phyloP scores from a whole-genome alignment of 352 stramenopile genomes.

The Aphanomyces invadans region DNA sequence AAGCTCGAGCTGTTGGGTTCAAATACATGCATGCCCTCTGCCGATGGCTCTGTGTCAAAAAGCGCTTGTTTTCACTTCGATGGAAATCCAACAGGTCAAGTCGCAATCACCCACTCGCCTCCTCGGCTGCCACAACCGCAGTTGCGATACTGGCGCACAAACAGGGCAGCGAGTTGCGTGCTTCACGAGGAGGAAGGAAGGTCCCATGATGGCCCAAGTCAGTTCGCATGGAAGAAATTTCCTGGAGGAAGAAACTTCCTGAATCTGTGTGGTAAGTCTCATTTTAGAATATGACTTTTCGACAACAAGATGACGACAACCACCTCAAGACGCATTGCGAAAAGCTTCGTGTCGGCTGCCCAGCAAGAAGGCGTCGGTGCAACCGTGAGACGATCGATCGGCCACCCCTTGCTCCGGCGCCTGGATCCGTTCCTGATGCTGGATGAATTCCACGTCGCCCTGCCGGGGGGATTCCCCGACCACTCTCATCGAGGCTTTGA shows the following conservation, averaged over 20 bases:
- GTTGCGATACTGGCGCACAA: too few relatives aligned
- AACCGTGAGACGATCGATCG: not conserved
- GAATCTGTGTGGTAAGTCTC: not conserved
- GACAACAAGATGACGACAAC: not conserved
- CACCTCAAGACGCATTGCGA: not conserved
- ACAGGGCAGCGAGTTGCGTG: too few relatives aligned
- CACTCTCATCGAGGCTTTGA: conserved; percentile 90
- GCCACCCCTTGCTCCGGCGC: conserved; percentile 1
- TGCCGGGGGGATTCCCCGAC: conserved; percentile 78
- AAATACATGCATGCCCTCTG: too few relatives aligned
- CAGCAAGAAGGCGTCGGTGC: conserved; percentile 5
- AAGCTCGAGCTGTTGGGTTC: too few relatives aligned
- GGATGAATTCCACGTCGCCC: conserved; percentile 43
- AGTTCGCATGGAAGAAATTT: not conserved
- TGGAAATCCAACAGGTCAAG: too few relatives aligned
- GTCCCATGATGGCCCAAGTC: too few relatives aligned
- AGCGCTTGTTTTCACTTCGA: too few relatives aligned
- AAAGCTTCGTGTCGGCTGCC: not conserved
- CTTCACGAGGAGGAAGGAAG: too few relatives aligned
- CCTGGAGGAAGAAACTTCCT: not conserved
- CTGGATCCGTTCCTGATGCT: conserved; percentile 56
- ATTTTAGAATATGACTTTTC: not conserved
- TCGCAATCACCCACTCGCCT: too few relatives aligned
- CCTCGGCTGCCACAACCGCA: too few relatives aligned
- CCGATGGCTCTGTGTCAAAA: too few relatives aligned